Conservation (phyloP, 2,329 filamentous ascomycete genomes). For the Teratosphaeria pseudoeucalypti region DNA sequence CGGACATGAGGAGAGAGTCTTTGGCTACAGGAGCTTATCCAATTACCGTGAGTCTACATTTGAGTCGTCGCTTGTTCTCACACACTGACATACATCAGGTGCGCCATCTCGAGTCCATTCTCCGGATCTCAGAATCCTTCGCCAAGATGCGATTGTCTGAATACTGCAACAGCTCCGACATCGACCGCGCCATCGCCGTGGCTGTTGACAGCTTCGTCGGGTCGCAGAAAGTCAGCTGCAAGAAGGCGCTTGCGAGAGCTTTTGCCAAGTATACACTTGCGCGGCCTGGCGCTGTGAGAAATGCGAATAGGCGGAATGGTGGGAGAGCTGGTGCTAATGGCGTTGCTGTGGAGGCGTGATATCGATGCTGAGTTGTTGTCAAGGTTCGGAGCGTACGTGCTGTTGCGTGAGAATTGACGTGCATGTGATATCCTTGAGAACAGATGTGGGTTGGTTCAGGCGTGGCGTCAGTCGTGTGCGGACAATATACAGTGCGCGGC, state of each 20-base stretch:
- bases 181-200: conserved; percentile 93
- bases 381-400: background rate
- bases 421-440: background rate
- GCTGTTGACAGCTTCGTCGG: conserved; percentile 94
- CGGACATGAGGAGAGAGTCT: conserved; percentile 89
- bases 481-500: background rate
- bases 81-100: conserved; percentile 47
- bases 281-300: conserved; percentile 1
- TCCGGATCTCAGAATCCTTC: conserved; percentile 88
- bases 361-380: background rate
- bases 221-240: conserved; percentile 93
- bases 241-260: conserved; percentile 85
- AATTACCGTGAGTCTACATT: conserved; percentile 66
- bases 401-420: background rate
- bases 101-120: conserved; percentile 93
- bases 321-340: background rate
- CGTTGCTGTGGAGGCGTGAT: background rate
- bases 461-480: background rate
- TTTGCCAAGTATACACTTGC: conserved; percentile 77
- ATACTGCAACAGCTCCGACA: conserved; percentile 80
- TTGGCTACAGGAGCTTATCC: conserved; percentile 92
- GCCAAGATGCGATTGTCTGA: conserved; percentile 97
- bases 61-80: conserved; percentile 6
- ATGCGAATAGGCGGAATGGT: background rate
- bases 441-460: background rate